Evolutionary conservation across 768 basidiomycete species (phyloP).

Genomic region (Agaricus blazei): DNA sequence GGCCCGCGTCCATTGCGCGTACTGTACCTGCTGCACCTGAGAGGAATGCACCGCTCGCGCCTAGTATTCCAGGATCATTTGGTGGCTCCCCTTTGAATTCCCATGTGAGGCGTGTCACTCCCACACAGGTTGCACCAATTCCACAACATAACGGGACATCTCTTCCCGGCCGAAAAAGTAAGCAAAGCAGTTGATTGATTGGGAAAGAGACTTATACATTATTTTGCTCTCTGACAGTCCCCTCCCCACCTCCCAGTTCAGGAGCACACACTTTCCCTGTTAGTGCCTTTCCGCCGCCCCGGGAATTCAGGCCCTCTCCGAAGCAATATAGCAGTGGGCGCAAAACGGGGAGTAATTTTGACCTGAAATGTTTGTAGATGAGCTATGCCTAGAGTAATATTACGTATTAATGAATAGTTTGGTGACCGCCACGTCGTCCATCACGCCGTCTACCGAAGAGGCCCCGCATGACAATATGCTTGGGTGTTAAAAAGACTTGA

Average conservation of each 20-base stretch:
- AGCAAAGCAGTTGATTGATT: constrained; percentile 17
- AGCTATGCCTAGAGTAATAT: neutral
- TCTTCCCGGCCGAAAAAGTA: constrained; percentile 46
- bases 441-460: neutral
- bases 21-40: constrained; percentile 20
- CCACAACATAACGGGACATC: constrained; percentile 5
- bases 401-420: neutral
- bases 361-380: constrained; percentile 35
- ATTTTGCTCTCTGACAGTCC: constrained; percentile 24
- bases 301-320: constrained; percentile 44
- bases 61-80: constrained; percentile 16
- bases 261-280: constrained; percentile 73
- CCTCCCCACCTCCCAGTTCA: constrained; percentile 51
- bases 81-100: constrained; percentile 21
- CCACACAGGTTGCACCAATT: constrained; percentile 14
- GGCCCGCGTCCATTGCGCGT: constrained; percentile 20
- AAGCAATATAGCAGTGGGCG: constrained; percentile 66
- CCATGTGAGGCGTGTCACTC: constrained; percentile 22
- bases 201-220: constrained; percentile 5
- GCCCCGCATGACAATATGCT: neutral
- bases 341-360: constrained; percentile 67
- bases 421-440: constrained; percentile 7
- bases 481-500: neutral
- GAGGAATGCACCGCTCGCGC: constrained; percentile 33
- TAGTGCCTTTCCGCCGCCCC: constrained; percentile 74